Evolutionary conservation across 805 yeast genomes (phyloP).

Genomic region (Isabelozyma rhagii): DNA sequence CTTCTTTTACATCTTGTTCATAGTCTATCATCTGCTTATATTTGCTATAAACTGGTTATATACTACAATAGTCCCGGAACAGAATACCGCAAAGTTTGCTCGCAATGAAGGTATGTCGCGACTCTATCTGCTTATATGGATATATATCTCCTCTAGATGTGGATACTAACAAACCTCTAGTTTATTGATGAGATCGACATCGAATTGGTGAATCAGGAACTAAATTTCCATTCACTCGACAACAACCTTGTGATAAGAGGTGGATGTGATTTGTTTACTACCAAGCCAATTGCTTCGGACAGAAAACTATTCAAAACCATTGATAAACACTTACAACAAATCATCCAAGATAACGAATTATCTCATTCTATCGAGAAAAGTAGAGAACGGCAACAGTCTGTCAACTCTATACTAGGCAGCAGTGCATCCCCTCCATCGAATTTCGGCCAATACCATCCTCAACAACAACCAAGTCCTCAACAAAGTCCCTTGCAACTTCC

Average conservation of each 20-base stretch:
- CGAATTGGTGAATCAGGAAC: constrained; percentile 84
- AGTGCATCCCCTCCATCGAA: constrained; percentile 32
- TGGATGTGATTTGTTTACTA: constrained; percentile 89
- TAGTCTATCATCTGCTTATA: too few relatives aligned
- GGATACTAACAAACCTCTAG: constrained; percentile 31
- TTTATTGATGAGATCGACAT: constrained; percentile 91
- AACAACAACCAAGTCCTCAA: constrained; percentile 1
- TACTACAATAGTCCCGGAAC: not conserved
- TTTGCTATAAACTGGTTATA: not conserved
- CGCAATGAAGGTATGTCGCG: constrained; percentile 13
- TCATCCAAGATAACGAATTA: constrained; percentile 42
- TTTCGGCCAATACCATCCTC: not conserved
- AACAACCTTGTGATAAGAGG: constrained; percentile 60
- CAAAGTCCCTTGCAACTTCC: not conserved
- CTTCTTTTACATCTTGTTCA: not conserved
- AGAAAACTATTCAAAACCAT: constrained; percentile 83
- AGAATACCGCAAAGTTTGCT: not conserved
- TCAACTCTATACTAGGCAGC: constrained; percentile 33
- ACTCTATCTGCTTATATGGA: not conserved
- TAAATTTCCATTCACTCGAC: constrained; percentile 56
- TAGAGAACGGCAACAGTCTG: constrained; percentile 22
- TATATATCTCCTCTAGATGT: not conserved
- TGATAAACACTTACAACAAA: constrained; percentile 71
- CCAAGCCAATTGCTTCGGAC: constrained; percentile 90
- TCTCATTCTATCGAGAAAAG: constrained; percentile 37